Base-by-base conservation (phyloP, 75 land plant genomes). In the Cupressus sempervirens region DNA sequence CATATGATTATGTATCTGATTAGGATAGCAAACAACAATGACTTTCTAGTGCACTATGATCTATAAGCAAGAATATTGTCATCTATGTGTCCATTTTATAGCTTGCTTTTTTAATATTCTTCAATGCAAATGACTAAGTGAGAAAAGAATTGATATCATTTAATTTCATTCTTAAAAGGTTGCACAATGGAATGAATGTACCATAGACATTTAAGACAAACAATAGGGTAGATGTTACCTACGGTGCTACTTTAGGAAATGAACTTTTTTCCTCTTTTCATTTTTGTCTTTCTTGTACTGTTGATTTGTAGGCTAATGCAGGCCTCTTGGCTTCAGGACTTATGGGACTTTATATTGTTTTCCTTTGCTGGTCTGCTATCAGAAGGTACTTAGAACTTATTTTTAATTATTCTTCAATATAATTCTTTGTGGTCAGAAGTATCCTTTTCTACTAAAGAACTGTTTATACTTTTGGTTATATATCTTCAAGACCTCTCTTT, bases 291-390 rank as follows among this genome's bases (percentile, higher is more conserved):
- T 76, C 10, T 76, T 40, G 26, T 76, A n/a, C 12, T 82, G 65
- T 32, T 52, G 54, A 82, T 30, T 50, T 82, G 15, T 88, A 96
- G 97, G 95, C 93, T 40, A 93, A 95, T 86, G 88, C 90, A 79
- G 98, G 98, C n/a, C 90, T 95, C 40, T 70, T 96, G 56, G 90
- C 97, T 58, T 95, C 98, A 62, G 94, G 94, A 8, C 87, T 96
- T 40, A 95, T 96, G 94, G 89, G 94, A 52, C 81, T 92, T 56
- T 96, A 96, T 80, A 76, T 91, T 84, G 90, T 93, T 30, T 96
- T 92, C 85, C 95, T 96, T 58, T 95, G 98, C 80, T 96, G 98
- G 98, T 96, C 94, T 90, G 96, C 98, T 32, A 90, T 96, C 53
- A 89, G 94, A 86, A 96, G 98, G 98, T 94, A 83, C 43, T 29